A percentile compares a stretch with the other conserved stretches of the same genome.
Evolutionary conservation across 1,284 basidiomycete species (phyloP).

Genomic region (Trichosporon coremiiforme): DNA sequence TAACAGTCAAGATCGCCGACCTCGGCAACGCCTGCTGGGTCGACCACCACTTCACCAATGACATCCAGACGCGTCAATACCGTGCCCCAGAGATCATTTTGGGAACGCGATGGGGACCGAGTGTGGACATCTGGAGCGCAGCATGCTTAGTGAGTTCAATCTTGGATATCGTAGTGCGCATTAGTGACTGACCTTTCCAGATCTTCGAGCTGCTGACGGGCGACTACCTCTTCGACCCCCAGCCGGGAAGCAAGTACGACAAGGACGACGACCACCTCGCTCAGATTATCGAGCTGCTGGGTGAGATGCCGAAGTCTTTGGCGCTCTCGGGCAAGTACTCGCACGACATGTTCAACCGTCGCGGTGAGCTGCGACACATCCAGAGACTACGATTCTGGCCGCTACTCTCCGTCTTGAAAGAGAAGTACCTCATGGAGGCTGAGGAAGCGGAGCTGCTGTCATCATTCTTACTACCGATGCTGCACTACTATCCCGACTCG

Average conservation of each 20-base stretch:
- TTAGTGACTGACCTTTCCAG: slow-evolving; percentile 55
- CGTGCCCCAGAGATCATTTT: slow-evolving; percentile 96
- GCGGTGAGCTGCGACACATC: slow-evolving; percentile 96
- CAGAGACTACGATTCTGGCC: slow-evolving; percentile 91
- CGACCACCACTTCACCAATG: slow-evolving; percentile 59
- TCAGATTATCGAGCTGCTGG: slow-evolving; percentile 95
- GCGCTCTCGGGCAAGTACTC: slow-evolving; percentile 93
- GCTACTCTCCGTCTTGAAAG: slow-evolving; percentile 81
- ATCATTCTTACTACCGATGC: slow-evolving; percentile 87
- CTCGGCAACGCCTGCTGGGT: slow-evolving; percentile 75
- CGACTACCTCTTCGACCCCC: slow-evolving; percentile 82
- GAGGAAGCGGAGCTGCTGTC: slow-evolving; percentile 79
- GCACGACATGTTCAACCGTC: slow-evolving; percentile 91
- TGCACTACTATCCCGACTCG: slow-evolving; percentile 80
- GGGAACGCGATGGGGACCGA: slow-evolving; percentile 87
- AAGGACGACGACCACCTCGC: slow-evolving; percentile 99
- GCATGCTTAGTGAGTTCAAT: slow-evolving; percentile 83
- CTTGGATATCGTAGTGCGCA: neutral
- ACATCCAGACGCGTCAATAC: slow-evolving; percentile 87
- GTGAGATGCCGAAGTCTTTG: slow-evolving; percentile 76
- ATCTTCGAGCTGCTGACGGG: slow-evolving; percentile 89
- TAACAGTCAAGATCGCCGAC: slow-evolving; percentile 99
- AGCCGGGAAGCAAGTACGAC: slow-evolving; percentile 64
- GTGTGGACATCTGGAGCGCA: slow-evolving; percentile 95
- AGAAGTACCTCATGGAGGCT: slow-evolving; percentile 92